phyloP scores from a whole-genome alignment of 1,284 basidiomycete genomes.

The Trametes polyzona region DNA sequence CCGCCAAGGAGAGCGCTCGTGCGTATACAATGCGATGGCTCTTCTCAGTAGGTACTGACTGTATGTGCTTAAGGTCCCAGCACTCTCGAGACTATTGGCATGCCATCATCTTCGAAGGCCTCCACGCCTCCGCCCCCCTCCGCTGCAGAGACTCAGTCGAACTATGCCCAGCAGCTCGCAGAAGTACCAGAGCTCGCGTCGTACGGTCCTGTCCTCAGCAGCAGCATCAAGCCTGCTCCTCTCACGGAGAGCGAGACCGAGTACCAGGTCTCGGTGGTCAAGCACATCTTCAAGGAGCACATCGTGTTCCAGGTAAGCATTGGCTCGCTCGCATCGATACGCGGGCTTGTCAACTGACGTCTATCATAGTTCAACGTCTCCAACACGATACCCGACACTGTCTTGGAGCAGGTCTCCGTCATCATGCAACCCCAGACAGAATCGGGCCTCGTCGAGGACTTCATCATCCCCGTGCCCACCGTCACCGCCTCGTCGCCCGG shows the following conservation, averaged over 20 bases:
- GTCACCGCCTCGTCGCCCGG: constrained; percentile 77
- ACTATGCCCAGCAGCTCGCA: constrained; percentile 85
- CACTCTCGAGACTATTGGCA: constrained; percentile 80
- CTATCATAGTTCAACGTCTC: constrained; percentile 89
- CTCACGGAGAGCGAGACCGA: constrained; percentile 98
- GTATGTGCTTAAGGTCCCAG: constrained; percentile 64
- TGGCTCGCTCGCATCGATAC: constrained; percentile 7
- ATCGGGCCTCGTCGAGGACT: constrained; percentile 86
- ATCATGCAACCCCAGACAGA: constrained; percentile 86
- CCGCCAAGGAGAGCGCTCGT: constrained; percentile 86
- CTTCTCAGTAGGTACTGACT: not conserved
- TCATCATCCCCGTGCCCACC: constrained; percentile 86
- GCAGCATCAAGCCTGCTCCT: constrained; percentile 78
- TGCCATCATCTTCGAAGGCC: constrained; percentile 65
- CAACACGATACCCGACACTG: constrained; percentile 98
- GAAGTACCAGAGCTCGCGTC: constrained; percentile 85
- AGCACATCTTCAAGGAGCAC: constrained; percentile 96
- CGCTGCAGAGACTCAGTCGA: constrained; percentile 82
- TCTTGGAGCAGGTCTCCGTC: constrained; percentile 95
- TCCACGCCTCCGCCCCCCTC: constrained; percentile 69
- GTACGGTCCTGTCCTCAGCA: constrained; percentile 91
- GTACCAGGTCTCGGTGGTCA: constrained; percentile 96
- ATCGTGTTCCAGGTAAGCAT: constrained; percentile 90
- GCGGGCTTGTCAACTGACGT: constrained; percentile 1
- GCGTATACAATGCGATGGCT: constrained; percentile 38